Conservation (phyloP, 306 rosid genomes). For the Lotus japonicus region DNA sequence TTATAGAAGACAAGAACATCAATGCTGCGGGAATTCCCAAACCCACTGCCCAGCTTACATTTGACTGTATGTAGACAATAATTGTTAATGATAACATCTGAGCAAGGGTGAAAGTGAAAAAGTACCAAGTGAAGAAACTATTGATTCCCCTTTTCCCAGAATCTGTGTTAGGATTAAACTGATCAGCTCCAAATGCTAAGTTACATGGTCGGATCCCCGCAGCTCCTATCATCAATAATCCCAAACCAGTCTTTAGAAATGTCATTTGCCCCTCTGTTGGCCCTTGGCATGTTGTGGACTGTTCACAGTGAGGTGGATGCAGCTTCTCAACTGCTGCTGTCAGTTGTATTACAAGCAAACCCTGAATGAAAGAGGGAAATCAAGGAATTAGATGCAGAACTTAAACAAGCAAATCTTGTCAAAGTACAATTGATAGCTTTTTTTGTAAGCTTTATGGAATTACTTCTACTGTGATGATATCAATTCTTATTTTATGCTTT, state of each 20-base stretch:
- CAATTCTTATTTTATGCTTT: constrained; percentile 1
- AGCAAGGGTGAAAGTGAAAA: constrained; percentile 58
- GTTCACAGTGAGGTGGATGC: constrained; percentile 60
- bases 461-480: background rate
- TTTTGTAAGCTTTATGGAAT: background rate
- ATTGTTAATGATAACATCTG: constrained; percentile 51
- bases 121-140: constrained; percentile 82
- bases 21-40: constrained; percentile 72
- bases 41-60: constrained; percentile 71
- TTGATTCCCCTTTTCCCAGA: constrained; percentile 65
- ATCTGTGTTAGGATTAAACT: constrained; percentile 68
- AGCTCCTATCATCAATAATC: constrained; percentile 54
- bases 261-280: constrained; percentile 63
- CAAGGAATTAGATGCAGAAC: constrained; percentile 13
- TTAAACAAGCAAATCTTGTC: background rate
- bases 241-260: constrained; percentile 50
- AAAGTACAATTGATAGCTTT: background rate
- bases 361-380: constrained; percentile 39
- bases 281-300: constrained; percentile 42
- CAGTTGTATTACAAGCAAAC: constrained; percentile 67
- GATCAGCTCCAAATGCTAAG: constrained; percentile 85
- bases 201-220: constrained; percentile 81
- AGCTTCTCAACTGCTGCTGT: constrained; percentile 63
- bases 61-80: constrained; percentile 67
- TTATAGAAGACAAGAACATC: constrained; percentile 54